Conservation (phyloP, 805 yeast genomes). For the Ogataea degrootiae region DNA sequence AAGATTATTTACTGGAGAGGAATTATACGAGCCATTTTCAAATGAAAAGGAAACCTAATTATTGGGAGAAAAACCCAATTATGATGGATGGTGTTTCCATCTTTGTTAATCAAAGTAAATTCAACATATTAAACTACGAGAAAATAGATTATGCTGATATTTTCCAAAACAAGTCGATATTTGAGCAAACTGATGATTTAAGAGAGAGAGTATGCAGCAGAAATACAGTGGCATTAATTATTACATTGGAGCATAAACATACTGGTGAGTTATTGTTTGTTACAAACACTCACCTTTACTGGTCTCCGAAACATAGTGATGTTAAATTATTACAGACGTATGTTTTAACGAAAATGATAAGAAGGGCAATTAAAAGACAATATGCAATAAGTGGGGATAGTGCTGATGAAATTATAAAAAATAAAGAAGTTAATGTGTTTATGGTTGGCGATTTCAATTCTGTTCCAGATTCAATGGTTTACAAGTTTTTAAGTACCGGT, state of each 20-base stretch:
- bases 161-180: slow-evolving; percentile 20
- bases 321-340: slow-evolving; percentile 52
- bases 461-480: slow-evolving; percentile 43
- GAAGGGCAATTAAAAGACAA: slow-evolving; percentile 24
- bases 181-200: slow-evolving; percentile 32
- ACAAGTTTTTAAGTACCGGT: slow-evolving; percentile 36
- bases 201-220: slow-evolving; percentile 35
- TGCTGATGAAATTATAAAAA: slow-evolving; percentile 12
- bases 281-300: slow-evolving; percentile 58
- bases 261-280: slow-evolving; percentile 39
- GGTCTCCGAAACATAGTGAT: slow-evolving; percentile 49
- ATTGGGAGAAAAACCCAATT: slow-evolving; percentile 44
- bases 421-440: slow-evolving; percentile 32
- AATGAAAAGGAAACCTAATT: slow-evolving; percentile 45
- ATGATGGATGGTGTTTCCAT: slow-evolving; percentile 60
- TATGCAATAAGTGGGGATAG: slow-evolving; percentile 9
- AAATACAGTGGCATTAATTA: slow-evolving; percentile 56
- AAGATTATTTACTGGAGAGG: slow-evolving; percentile 10
- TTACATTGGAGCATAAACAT: slow-evolving; percentile 40
- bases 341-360: slow-evolving; percentile 34
- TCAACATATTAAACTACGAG: slow-evolving; percentile 34
- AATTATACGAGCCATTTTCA: slow-evolving; percentile 46
- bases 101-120: slow-evolving; percentile 44
- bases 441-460: slow-evolving; percentile 59
- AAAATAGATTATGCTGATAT: slow-evolving; percentile 30